phyloP scores from a whole-genome alignment of 2,329 filamentous ascomycete genomes.

The Penicillium sp. region DNA sequence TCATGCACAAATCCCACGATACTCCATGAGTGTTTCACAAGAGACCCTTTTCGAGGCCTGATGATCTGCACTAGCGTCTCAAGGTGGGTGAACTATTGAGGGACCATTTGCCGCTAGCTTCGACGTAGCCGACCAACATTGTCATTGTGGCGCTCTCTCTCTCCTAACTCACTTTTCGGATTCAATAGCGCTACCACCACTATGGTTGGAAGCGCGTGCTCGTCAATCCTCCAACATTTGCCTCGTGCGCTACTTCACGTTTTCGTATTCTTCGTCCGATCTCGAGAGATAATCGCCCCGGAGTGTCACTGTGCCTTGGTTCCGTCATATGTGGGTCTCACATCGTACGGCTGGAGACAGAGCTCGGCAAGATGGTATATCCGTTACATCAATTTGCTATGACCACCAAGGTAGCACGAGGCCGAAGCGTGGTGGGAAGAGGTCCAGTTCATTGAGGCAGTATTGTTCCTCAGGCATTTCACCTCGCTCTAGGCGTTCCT shows the following conservation, averaged over 20 bases:
- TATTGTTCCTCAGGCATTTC: neutral
- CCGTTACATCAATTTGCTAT: constrained; percentile 11
- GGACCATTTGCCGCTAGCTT: constrained; percentile 15
- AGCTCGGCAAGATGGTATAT: constrained; percentile 12
- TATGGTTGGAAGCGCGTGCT: neutral
- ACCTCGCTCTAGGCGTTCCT: neutral
- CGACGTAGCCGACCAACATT: constrained; percentile 2
- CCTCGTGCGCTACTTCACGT: neutral
- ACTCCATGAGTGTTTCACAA: neutral
- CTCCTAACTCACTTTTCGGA: constrained; percentile 15
- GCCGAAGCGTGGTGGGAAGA: constrained; percentile 5
- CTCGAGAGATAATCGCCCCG: constrained; percentile 7
- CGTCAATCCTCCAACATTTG: neutral
- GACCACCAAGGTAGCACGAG: constrained; percentile 1
- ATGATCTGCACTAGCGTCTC: neutral
- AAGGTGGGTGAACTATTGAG: constrained; percentile 17
- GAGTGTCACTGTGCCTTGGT: constrained; percentile 9
- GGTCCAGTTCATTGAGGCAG: neutral
- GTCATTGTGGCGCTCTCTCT: neutral
- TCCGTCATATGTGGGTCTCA: constrained; percentile 17
- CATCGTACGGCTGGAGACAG: constrained; percentile 6
- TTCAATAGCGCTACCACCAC: constrained; percentile 12
- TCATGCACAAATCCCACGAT: neutral
- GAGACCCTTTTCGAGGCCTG: neutral
- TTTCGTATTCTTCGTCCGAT: neutral